Percentiles rank a stretch among this genome's conserved stretches.
Evolutionary conservation across 192 early-diverging fungal species (phyloP).

Genomic region (Podila epicladia): DNA sequence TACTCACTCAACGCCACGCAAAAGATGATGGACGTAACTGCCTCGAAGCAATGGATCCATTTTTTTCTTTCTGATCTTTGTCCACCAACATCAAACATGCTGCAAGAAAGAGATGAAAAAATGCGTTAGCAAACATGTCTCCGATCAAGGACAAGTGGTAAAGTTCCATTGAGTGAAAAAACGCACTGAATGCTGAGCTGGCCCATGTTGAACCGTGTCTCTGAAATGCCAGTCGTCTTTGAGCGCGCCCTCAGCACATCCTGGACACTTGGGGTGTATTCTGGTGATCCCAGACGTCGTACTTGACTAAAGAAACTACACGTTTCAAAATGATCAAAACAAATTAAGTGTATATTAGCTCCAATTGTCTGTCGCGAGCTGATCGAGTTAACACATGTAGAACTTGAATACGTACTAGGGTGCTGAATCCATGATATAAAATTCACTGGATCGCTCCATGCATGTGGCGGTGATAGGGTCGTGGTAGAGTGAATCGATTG

Average conservation of each 20-base stretch:
- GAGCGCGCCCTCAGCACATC: slow-evolving; percentile 97
- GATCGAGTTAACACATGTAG: too few species aligned
- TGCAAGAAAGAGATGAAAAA: slow-evolving; percentile 11
- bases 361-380: not conserved
- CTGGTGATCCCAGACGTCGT: slow-evolving; percentile 80
- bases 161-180: slow-evolving; percentile 56
- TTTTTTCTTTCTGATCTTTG: slow-evolving; percentile 86
- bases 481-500: slow-evolving; percentile 76
- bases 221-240: slow-evolving; percentile 97
- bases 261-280: slow-evolving; percentile 92
- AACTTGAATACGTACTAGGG: slow-evolving; percentile 71
- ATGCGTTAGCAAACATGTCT: not conserved
- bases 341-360: not conserved
- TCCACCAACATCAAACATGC: slow-evolving; percentile 91
- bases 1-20: slow-evolving; percentile 95
- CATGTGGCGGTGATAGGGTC: slow-evolving; percentile 73
- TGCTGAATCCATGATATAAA: slow-evolving; percentile 93
- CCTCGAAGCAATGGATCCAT: slow-evolving; percentile 91
- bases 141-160: slow-evolving; percentile 62
- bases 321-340: not conserved
- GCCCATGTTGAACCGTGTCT: slow-evolving; percentile 93
- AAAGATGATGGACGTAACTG: slow-evolving; percentile 92
- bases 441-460: slow-evolving; percentile 80
- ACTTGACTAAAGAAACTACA: slow-evolving; percentile 91
- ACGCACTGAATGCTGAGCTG: slow-evolving; percentile 88